Base-by-base conservation (phyloP, 495 filamentous ascomycete species). In the Lentithecium fluviatile region DNA sequence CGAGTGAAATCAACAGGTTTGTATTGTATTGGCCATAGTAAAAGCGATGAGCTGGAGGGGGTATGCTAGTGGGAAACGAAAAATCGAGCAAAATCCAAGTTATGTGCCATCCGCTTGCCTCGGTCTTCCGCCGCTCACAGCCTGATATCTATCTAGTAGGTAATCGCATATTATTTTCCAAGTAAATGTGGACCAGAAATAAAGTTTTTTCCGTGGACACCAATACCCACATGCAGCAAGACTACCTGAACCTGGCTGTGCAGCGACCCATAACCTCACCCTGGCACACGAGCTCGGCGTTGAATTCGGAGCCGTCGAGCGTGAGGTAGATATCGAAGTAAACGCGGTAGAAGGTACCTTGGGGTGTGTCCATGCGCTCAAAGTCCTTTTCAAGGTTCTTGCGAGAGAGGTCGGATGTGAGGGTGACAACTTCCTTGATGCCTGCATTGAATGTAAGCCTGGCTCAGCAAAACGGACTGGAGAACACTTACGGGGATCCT, bases 371-470 rank as follows among this genome's bases (percentile, higher is more conserved):
- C 94, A 98, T 98, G 67, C 95, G 85, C 76, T 98, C 94, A 60
- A 98, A 98, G 71, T 98, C 94, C 73, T 96, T 97, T 74, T 98
- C 94, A 1, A 98, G 85, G 72, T 97, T 97, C 81, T 98, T 98
- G 62, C 94, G 87, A 15, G 91, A 96, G 36, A 98, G 81, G 73
- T 98, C 94, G 45, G 91, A 96, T 8, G 95, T 97, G 40, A 98
- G 85, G 1, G 94, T 98, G 59, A 98, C 95, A 29, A 98, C 91
- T 75, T 98, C 94, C 81, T 97, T 97, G 84, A 98, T 97, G 64
- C 92, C 93, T 98, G 69, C 56, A 52, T 12, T 19, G n/a, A 53
- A 24, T 15, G 50, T 36, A 50, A 47, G 34, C 24, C 25, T 13
- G 11, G 34, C 20, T 1, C 25, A 19, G 3, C 24, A 19, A 40